Percentiles rank a stretch among this genome's conserved stretches.
These are phyloP conservation scores for Phytophthora boehmeriae DNA, from an alignment of 352 stramenopile species.

Conservation along the genomic window DNA sequence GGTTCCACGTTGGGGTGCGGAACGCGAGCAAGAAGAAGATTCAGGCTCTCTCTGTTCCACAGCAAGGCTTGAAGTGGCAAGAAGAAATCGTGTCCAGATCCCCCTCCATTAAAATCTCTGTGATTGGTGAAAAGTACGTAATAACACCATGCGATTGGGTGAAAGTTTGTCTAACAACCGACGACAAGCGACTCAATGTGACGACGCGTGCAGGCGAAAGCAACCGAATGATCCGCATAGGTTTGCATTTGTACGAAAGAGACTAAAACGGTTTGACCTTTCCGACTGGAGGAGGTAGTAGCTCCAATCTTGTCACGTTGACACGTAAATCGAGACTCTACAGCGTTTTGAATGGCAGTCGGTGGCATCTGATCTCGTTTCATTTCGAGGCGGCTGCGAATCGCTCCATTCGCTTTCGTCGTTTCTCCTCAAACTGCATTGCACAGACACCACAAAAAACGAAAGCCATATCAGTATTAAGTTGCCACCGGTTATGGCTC, in stretches of 20 bases:
- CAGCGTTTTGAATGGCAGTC: slow-evolving; percentile 10
- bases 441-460: slow-evolving; percentile 4
- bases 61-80: slow-evolving; percentile 48
- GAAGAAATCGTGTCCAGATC: slow-evolving; percentile 2
- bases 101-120: neutral
- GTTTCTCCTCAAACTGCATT: slow-evolving; percentile 73
- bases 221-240: slow-evolving; percentile 5
- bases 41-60: slow-evolving; percentile 11
- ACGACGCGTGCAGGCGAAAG: no score
- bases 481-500: slow-evolving; percentile 1
- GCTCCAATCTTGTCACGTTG: slow-evolving; percentile 8
- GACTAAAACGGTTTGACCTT: slow-evolving; percentile 15
- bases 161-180: no score
- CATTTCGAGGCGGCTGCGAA: slow-evolving; percentile 45
- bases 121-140: no score
- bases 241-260: slow-evolving; percentile 35
- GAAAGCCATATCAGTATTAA: slow-evolving; percentile 6
- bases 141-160: slow-evolving; percentile 15
- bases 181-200: no score
- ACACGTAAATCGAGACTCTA: slow-evolving; percentile 22
- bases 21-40: slow-evolving; percentile 5
- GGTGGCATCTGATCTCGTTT: slow-evolving; percentile 12
- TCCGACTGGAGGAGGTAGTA: slow-evolving; percentile 5
- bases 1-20: neutral
- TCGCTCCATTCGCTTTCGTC: slow-evolving; percentile 73